These are phyloP conservation scores for Clathrospora elynae DNA, from an alignment of 2,329 filamentous ascomycete species.

Conservation along the genomic window DNA sequence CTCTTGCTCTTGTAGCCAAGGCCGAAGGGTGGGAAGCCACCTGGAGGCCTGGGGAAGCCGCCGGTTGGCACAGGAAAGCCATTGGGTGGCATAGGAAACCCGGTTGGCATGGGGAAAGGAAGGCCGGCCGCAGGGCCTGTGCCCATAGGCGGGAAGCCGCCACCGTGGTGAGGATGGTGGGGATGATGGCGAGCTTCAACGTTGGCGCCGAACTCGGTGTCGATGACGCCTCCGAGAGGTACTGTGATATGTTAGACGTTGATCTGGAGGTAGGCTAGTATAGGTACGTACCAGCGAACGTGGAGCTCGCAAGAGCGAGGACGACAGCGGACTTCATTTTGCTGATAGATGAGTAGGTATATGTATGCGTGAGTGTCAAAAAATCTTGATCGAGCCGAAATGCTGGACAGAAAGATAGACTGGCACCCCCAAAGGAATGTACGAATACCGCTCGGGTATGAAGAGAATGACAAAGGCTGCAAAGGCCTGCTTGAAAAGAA, in stretches of 20 bases:
- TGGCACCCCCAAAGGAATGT: slow-evolving; percentile 25
- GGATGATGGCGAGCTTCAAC: slow-evolving; percentile 10
- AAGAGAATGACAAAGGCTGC: slow-evolving; percentile 9
- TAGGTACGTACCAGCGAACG: slow-evolving; percentile 21
- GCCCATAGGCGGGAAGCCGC: not conserved
- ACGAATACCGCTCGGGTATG: slow-evolving; percentile 18
- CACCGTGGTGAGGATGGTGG: slow-evolving; percentile 3
- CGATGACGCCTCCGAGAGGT: slow-evolving; percentile 17
- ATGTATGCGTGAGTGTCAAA: slow-evolving; percentile 1
- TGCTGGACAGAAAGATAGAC: slow-evolving; percentile 6
- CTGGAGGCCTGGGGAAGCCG: slow-evolving; percentile 1
- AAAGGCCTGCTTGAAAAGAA: slow-evolving; percentile 9
- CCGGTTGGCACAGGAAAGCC: not conserved
- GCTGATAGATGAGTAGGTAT: not conserved
- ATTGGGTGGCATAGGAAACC: not conserved
- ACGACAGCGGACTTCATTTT: slow-evolving; percentile 33
- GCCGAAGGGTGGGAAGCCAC: not conserved
- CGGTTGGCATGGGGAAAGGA: slow-evolving; percentile 13
- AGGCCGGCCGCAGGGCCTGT: slow-evolving; percentile 8
- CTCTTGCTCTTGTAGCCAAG: not conserved
- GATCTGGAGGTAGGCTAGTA: not conserved
- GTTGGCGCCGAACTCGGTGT: slow-evolving; percentile 20
- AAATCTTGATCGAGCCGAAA: not conserved
- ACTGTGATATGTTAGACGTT: slow-evolving; percentile 11
- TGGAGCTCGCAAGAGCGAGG: slow-evolving; percentile 30